These are phyloP conservation scores for Pythium coloratum DNA, from an alignment of 352 stramenopile genomes.

Conservation along the genomic window DNA sequence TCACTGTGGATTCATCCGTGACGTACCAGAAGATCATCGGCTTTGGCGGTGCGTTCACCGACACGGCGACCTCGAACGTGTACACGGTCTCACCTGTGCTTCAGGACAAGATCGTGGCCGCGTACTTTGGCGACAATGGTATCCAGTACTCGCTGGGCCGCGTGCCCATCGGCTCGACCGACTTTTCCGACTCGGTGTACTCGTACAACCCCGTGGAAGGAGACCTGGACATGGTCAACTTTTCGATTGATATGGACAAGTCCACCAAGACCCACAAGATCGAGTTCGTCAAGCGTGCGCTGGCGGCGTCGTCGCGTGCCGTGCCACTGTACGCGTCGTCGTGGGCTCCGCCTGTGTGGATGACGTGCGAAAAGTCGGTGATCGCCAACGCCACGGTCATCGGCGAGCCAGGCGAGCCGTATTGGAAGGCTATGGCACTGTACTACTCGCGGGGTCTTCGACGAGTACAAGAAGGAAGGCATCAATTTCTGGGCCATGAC, in stretches of 20 bases:
- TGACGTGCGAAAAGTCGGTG: slow-evolving; percentile 69
- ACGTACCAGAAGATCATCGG: slow-evolving; percentile 82
- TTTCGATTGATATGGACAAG: slow-evolving; percentile 83
- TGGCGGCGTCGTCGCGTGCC: slow-evolving; percentile 35
- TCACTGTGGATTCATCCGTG: slow-evolving; percentile 36
- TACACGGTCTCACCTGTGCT: slow-evolving; percentile 50
- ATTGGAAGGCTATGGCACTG: slow-evolving; percentile 71
- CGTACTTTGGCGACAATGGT: slow-evolving; percentile 72
- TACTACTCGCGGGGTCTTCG: slow-evolving; percentile 77
- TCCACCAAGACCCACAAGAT: slow-evolving; percentile 57
- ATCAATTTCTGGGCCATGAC: slow-evolving; percentile 81
- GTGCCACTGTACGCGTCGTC: slow-evolving; percentile 72
- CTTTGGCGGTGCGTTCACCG: slow-evolving; percentile 90
- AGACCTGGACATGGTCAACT: slow-evolving; percentile 75
- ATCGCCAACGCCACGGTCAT: slow-evolving; percentile 46
- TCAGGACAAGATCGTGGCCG: slow-evolving; percentile 68
- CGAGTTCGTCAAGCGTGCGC: slow-evolving; percentile 54
- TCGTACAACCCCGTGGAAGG: slow-evolving; percentile 79
- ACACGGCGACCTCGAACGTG: slow-evolving; percentile 78
- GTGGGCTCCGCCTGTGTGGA: slow-evolving; percentile 84
- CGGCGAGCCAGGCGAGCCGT: slow-evolving; percentile 47
- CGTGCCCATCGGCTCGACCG: slow-evolving; percentile 79
- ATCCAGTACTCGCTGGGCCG: slow-evolving; percentile 80
- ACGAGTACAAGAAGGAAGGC: slow-evolving; percentile 65
- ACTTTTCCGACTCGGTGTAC: slow-evolving; percentile 86